A percentile compares a stretch with the other conserved stretches of the same genome.
Conservation (phyloP, 163 green algal genomes). For the Scenedesmus sp. region DNA sequence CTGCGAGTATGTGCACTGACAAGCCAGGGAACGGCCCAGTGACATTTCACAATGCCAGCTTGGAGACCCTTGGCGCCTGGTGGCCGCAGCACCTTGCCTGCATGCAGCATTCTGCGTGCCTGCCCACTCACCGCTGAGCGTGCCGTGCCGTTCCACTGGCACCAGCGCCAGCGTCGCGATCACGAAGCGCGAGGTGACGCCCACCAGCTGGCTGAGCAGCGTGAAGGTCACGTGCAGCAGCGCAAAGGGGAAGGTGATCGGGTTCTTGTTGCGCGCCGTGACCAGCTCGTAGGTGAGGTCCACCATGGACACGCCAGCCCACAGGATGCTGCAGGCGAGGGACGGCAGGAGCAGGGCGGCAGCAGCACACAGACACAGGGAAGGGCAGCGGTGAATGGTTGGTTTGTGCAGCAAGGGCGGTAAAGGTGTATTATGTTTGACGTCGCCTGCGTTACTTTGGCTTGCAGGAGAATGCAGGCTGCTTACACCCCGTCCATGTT, state of each 20-base stretch:
- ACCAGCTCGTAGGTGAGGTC: constrained; percentile 74
- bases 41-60: neutral
- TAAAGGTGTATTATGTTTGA: no score
- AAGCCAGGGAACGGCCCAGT: no score
- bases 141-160: constrained; percentile 59
- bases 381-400: neutral
- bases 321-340: constrained; percentile 70
- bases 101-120: neutral
- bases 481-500: no score
- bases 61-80: no score
- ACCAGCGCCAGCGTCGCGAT: constrained; percentile 59
- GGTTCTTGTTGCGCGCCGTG: neutral
- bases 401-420: no score
- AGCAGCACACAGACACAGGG: neutral
- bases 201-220: constrained; percentile 49
- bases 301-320: constrained; percentile 77
- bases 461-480: no score
- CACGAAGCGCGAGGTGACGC: constrained; percentile 40
- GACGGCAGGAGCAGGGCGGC: neutral
- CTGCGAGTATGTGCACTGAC: no score
- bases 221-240: constrained; percentile 48
- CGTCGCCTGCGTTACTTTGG: no score
- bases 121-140: constrained; percentile 54
- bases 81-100: no score
- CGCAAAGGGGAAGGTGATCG: constrained; percentile 27